Evolutionary conservation across 1,284 basidiomycete species (phyloP), one percentile per base, ranked within the genome.

Genomic region (Porphyrellus sp.): DNA sequence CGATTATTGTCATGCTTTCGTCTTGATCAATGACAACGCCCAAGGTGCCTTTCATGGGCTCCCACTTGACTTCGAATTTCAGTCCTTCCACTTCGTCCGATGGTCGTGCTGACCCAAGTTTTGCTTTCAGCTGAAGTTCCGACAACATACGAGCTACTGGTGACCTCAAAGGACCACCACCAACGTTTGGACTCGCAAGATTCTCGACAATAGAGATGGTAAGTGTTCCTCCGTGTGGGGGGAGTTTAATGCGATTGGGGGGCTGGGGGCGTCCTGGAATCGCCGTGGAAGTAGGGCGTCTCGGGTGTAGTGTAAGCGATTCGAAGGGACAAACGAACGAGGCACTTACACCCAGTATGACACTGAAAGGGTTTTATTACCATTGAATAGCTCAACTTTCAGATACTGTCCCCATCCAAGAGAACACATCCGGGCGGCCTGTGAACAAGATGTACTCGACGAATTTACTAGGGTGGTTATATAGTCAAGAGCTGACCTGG

Each of bases 331-430:
- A 48, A 34, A 46, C n/a, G 24, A 50, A 41, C n/a, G 35, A 35
- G 33, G 23, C 1, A 59, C 86, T 58, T 62, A 90, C 87, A 86
- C 71, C 90, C 89, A 92, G 65, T 92, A 92, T 7, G 80, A 80
- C 13, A 82, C 77, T 4, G 75, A 79, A 61, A 92, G 73, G 2
- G 76, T 77, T 65, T 84, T 85, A 28, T 87, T 77, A 61, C 85
- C 78, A 40, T 77, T 74, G 7, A 74, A 77, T 75, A 90, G 82
- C 38, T 79, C 77, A 4, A 90, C 77, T 9, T 74, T 77, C 37
- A 91, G 67, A 65, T 81, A 85, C 21, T 91, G 81, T 5, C 79
- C 81, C 89, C 88, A 91, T 18, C 89, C 90, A 12, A 91, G 73
- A n/a, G 79, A 79, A 35, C 85, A 77, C 77, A 91, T 80, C 31